A percentile compares a stretch with the other conserved stretches of the same genome.
phyloP scores from a whole-genome alignment of 768 basidiomycete genomes.

The Agaricus sinodeliciosus region DNA sequence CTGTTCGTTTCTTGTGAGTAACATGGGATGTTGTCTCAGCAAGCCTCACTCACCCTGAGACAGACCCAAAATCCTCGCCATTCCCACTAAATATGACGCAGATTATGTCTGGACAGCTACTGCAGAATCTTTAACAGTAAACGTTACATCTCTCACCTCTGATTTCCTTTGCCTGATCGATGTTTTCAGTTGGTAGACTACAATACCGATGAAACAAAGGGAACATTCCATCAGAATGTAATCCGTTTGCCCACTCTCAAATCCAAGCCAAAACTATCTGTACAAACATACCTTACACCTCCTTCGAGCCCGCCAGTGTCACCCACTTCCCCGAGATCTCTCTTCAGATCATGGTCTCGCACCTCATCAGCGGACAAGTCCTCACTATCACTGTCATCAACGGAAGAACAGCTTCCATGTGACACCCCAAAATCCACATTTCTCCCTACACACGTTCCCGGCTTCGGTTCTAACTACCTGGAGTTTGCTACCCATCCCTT shows the following conservation, averaged over 20 bases:
- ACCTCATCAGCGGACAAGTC: constrained; percentile 13
- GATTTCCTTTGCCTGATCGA: constrained; percentile 2
- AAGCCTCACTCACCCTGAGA: constrained; percentile 4
- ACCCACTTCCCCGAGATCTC: constrained; percentile 10
- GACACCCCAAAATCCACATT: constrained; percentile 26
- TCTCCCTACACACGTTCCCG: constrained; percentile 43
- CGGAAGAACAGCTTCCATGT: constrained; percentile 18
- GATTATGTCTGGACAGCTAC: constrained; percentile 56
- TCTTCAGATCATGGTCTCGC: constrained; percentile 14
- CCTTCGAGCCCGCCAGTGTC: neutral
- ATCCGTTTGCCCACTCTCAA: constrained; percentile 32
- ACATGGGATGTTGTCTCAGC: neutral
- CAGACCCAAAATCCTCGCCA: constrained; percentile 53
- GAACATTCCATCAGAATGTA: constrained; percentile 43
- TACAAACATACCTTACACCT: constrained; percentile 9
- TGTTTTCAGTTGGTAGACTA: constrained; percentile 43
- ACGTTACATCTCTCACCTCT: constrained; percentile 12
- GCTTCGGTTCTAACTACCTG: constrained; percentile 51
- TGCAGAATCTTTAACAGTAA: constrained; percentile 43
- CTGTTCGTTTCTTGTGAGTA: constrained; percentile 47
- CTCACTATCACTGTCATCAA: constrained; percentile 15
- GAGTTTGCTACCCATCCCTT: constrained; percentile 46
- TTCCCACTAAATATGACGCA: constrained; percentile 58
- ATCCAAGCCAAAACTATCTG: constrained; percentile 16
- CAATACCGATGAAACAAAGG: constrained; percentile 41